A percentile compares a stretch with the other conserved stretches of the same genome.
These are phyloP conservation scores for Hysterangium stoloniferum DNA, from an alignment of 768 basidiomycete genomes.

Conservation along the genomic window DNA sequence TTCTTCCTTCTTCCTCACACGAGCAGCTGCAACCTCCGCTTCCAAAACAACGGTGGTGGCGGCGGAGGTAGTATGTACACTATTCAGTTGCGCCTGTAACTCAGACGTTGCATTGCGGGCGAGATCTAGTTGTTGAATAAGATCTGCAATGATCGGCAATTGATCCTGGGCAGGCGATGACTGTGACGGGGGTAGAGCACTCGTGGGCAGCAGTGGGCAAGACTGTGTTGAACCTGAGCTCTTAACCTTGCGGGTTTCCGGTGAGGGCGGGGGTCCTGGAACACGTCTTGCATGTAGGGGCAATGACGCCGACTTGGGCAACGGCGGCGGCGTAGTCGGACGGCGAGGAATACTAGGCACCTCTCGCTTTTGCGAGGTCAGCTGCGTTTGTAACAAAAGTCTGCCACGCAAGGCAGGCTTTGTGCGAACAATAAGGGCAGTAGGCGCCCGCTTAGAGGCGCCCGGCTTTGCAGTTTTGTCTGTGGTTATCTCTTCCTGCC, in stretches of 20 bases:
- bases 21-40: slow-evolving; percentile 61
- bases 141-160: slow-evolving; percentile 63
- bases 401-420: slow-evolving; percentile 7
- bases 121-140: slow-evolving; percentile 63
- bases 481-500: not conserved
- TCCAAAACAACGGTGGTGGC: slow-evolving; percentile 62
- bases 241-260: slow-evolving; percentile 14
- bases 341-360: slow-evolving; percentile 26
- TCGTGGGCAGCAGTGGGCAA: slow-evolving; percentile 13
- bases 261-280: slow-evolving; percentile 22
- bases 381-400: slow-evolving; percentile 1
- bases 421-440: not conserved
- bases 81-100: slow-evolving; percentile 59
- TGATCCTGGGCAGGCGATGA: slow-evolving; percentile 39
- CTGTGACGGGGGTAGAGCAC: slow-evolving; percentile 21
- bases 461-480: slow-evolving; percentile 2
- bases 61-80: slow-evolving; percentile 47
- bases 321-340: slow-evolving; percentile 72
- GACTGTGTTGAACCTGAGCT: slow-evolving; percentile 13
- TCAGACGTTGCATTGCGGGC: slow-evolving; percentile 58
- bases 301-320: slow-evolving; percentile 74
- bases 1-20: slow-evolving; percentile 73
- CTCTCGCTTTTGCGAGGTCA: slow-evolving; percentile 3
- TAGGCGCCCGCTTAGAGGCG: not conserved
- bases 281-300: slow-evolving; percentile 61